phyloP scores from a whole-genome alignment of 2,329 filamentous ascomycete species.

The Penicillium palitans region DNA sequence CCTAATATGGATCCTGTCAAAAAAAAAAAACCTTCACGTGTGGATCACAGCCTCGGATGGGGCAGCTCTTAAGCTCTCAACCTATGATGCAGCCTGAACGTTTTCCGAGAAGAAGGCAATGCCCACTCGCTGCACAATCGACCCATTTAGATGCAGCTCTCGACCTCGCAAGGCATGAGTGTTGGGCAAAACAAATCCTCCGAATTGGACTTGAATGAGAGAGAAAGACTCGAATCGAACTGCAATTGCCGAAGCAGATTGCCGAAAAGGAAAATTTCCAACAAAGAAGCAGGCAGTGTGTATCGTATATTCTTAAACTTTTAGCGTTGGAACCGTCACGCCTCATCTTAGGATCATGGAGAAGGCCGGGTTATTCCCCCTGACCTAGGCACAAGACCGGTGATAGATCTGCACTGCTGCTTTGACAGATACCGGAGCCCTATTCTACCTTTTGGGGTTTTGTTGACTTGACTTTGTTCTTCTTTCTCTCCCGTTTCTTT shows the following conservation, averaged over 20 bases:
- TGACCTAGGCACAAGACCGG: constrained; percentile 23
- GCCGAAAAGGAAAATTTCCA: not conserved
- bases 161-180: not conserved
- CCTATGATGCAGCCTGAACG: constrained; percentile 19
- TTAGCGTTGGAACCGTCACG: constrained; percentile 23
- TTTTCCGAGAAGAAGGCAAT: constrained; percentile 9
- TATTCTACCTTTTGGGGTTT: constrained; percentile 7
- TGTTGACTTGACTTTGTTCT: constrained; percentile 3
- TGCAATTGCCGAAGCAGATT: not conserved
- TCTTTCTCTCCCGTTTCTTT: constrained; percentile 8
- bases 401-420: constrained; percentile 22
- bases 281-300: constrained; percentile 10
- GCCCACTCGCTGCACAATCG: constrained; percentile 9
- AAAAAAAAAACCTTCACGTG: constrained; percentile 4
- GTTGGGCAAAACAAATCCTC: not conserved
- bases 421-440: constrained; percentile 15
- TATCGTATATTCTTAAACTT: constrained; percentile 22
- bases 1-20: constrained; percentile 11
- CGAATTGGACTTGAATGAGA: not conserved
- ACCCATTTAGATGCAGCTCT: constrained; percentile 5
- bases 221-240: not conserved
- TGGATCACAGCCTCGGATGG: constrained; percentile 13
- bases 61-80: constrained; percentile 9
- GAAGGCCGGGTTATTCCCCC: constrained; percentile 22
- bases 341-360: constrained; percentile 25